Conservation (phyloP, 78 protist genomes). For the Polysphondylium violaceum region DNA sequence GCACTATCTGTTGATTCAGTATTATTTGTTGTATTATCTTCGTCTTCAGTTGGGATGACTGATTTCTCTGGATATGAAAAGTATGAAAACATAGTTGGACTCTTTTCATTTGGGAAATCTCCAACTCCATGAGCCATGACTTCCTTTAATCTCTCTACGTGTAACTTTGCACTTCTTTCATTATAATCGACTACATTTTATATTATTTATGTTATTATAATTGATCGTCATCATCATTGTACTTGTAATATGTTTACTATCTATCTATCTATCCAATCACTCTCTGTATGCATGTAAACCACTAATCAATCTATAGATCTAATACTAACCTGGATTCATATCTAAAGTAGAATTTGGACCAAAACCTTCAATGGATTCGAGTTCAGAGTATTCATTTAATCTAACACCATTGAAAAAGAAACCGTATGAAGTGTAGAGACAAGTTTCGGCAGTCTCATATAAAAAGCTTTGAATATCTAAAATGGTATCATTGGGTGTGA, state of each 20-base stretch:
- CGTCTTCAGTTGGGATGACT: background rate
- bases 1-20: background rate
- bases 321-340: slow-evolving; percentile 48
- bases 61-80: slow-evolving; percentile 57
- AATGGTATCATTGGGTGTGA: slow-evolving; percentile 40
- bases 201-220: too few species aligned
- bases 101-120: slow-evolving; percentile 4
- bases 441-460: slow-evolving; percentile 74
- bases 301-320: background rate
- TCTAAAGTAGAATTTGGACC: slow-evolving; percentile 6
- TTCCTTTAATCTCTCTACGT: slow-evolving; percentile 65
- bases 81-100: slow-evolving; percentile 13
- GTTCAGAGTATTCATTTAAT: slow-evolving; percentile 52
- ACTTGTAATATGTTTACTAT: too few species aligned
- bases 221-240: too few species aligned
- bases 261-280: background rate
- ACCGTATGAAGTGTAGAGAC: slow-evolving; percentile 47
- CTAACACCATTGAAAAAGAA: slow-evolving; percentile 20
- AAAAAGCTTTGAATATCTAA: slow-evolving; percentile 65
- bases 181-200: slow-evolving; percentile 16
- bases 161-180: slow-evolving; percentile 69
- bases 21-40: slow-evolving; percentile 12
- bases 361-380: slow-evolving; percentile 24
- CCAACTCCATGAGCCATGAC: slow-evolving; percentile 22
- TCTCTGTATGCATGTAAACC: slow-evolving; percentile 13